These are phyloP conservation scores for Colletotrichum tropicale DNA, from an alignment of 2,329 filamentous ascomycete genomes.

Conservation along the genomic window DNA sequence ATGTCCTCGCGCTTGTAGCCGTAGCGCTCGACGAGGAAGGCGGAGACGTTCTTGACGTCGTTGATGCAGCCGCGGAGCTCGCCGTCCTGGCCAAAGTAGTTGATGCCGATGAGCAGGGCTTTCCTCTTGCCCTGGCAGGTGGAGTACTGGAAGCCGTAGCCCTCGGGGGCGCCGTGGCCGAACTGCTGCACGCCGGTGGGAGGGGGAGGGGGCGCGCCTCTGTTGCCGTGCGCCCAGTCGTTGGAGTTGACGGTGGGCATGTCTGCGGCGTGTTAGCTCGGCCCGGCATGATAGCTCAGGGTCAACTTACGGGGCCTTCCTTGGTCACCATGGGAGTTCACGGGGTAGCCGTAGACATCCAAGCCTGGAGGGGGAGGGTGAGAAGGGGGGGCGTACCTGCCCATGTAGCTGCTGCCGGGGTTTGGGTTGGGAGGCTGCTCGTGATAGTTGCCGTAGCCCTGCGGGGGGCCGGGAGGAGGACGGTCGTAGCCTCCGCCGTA, in stretches of 20 bases:
- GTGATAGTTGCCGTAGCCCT: slow-evolving; percentile 29
- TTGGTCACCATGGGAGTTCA: slow-evolving; percentile 24
- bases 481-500: slow-evolving; percentile 19
- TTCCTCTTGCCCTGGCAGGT: slow-evolving; percentile 76
- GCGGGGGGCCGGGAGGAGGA: slow-evolving; percentile 22
- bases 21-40: slow-evolving; percentile 70
- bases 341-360: slow-evolving; percentile 53
- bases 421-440: slow-evolving; percentile 24
- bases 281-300: neutral
- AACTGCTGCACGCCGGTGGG: slow-evolving; percentile 60
- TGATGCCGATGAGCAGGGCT: slow-evolving; percentile 79
- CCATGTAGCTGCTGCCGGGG: slow-evolving; percentile 23
- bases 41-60: slow-evolving; percentile 78
- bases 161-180: slow-evolving; percentile 69
- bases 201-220: slow-evolving; percentile 43
- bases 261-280: neutral
- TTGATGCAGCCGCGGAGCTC: slow-evolving; percentile 82
- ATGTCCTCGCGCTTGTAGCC: slow-evolving; percentile 80
- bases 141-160: slow-evolving; percentile 78
- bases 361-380: slow-evolving; percentile 46
- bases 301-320: slow-evolving; percentile 12
- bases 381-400: slow-evolving; percentile 31
- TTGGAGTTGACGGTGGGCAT: slow-evolving; percentile 26
- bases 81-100: slow-evolving; percentile 76
- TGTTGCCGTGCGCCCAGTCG: slow-evolving; percentile 32